phyloP scores from a whole-genome alignment of 2,329 filamentous ascomycete species.

The Claviceps purpurea region DNA sequence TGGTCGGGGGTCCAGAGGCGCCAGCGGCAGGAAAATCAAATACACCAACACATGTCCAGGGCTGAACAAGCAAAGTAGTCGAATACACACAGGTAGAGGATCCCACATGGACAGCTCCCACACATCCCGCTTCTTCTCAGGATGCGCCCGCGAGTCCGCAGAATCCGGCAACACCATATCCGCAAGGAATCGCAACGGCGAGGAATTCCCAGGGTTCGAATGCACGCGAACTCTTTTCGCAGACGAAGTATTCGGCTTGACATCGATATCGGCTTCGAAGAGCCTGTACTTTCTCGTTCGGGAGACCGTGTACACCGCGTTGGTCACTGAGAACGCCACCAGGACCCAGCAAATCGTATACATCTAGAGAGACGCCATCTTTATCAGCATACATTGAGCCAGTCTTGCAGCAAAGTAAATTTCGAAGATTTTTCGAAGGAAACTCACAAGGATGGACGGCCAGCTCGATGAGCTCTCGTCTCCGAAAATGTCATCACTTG shows the following conservation, averaged over 20 bases:
- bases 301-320: constrained; percentile 70
- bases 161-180: constrained; percentile 53
- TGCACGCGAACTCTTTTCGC: constrained; percentile 81
- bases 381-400: background rate
- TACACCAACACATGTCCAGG: constrained; percentile 89
- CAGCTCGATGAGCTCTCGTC: constrained; percentile 54
- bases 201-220: constrained; percentile 63
- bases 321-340: constrained; percentile 51
- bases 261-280: constrained; percentile 76
- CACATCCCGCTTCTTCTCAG: constrained; percentile 70
- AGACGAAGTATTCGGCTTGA: constrained; percentile 64
- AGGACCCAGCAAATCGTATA: constrained; percentile 60
- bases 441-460: constrained; percentile 42
- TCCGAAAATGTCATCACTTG: constrained; percentile 72
- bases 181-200: constrained; percentile 63
- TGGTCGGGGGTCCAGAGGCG: constrained; percentile 61
- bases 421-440: no score
- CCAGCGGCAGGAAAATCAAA: constrained; percentile 71
- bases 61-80: constrained; percentile 81
- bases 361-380: constrained; percentile 30
- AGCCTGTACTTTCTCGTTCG: constrained; percentile 79
- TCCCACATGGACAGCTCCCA: constrained; percentile 96
- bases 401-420: no score
- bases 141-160: constrained; percentile 73
- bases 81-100: constrained; percentile 69